Base-by-base conservation (phyloP, 148 eudicot species). In the Heliamphora exappendiculata region DNA sequence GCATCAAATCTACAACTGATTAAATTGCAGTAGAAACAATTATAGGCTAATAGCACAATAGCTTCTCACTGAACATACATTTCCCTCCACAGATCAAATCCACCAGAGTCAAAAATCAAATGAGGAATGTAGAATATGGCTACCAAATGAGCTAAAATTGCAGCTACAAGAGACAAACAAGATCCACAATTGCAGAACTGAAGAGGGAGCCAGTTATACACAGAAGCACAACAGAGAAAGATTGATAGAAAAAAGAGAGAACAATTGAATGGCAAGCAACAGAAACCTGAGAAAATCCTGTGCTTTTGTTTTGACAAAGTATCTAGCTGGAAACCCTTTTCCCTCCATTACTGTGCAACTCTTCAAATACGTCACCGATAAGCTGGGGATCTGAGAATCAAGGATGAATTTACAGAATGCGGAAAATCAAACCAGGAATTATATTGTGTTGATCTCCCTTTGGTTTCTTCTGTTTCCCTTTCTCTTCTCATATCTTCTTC, bases 381-480 rank as follows among this genome's bases (percentile, higher is more conserved):
- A 70, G 70, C 57, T 70, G 68, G 44, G 44, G 5, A 34, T 64
- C 42, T 64, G 20, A 64, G 16, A 64, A 34, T 37, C 44, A 39
- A 39, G 34, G 28, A 70, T 8, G 59, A 72, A 64, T 28, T 50
- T 72, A 71, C 63, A 67, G 57, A 37, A 22, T 47, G 47, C 44
- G 14, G 41, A 58, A 74, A 74, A 64, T 37, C 68, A 49, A 28
- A 31, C 66, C 4, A 41, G 17, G 41, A 41, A 36, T 28, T 51
- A 1, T 64, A 49, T 70, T 10, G 20, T 33, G 75, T 19, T 51
- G 50, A 72, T 37, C 58, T 62, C 39, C 76, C 62, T 36, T 63
- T 31, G 36, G 3, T 50, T 73, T 26, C 51, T n/a, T n/a, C 64
- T 44, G 28, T 28, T 72, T 72, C 50, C 49, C 53, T 33, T 74